A percentile compares a stretch with the other conserved stretches of the same genome.
Conservation (phyloP, 169 alveolate species). For the Perkinsus chesapeaki region DNA sequence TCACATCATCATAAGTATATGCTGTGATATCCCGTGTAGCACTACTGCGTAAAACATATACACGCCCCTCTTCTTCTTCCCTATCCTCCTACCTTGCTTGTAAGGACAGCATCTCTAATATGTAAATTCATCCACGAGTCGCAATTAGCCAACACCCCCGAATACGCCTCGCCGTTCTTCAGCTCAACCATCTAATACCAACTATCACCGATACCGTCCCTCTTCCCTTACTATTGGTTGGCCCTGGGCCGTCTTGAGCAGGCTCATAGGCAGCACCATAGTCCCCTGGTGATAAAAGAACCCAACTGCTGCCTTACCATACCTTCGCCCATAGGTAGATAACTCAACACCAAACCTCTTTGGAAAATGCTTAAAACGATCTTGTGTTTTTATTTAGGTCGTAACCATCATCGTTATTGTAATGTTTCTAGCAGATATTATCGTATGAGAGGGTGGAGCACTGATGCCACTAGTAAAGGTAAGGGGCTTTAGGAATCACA, state of each 20-base stretch:
- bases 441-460: neutral
- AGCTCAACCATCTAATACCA: slow-evolving; percentile 43
- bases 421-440: neutral
- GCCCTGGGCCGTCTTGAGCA: neutral
- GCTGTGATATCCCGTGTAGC: no score
- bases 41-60: neutral
- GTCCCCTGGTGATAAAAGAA: neutral
- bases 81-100: slow-evolving; percentile 23
- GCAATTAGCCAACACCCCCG: slow-evolving; percentile 45
- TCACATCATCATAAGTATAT: no score
- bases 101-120: slow-evolving; percentile 41
- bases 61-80: neutral
- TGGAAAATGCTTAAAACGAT: neutral
- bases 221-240: neutral
- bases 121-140: slow-evolving; percentile 49
- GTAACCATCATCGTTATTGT: neutral
- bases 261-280: neutral
- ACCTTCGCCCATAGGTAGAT: neutral
- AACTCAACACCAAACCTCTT: neutral
- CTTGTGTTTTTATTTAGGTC: neutral
- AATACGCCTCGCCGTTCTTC: slow-evolving; percentile 50
- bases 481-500: neutral
- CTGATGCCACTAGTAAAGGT: neutral
- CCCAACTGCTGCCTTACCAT: neutral
- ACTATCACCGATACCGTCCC: neutral